phyloP scores from a whole-genome alignment of 805 yeast genomes.

The Debaryomyces tyrocola region DNA sequence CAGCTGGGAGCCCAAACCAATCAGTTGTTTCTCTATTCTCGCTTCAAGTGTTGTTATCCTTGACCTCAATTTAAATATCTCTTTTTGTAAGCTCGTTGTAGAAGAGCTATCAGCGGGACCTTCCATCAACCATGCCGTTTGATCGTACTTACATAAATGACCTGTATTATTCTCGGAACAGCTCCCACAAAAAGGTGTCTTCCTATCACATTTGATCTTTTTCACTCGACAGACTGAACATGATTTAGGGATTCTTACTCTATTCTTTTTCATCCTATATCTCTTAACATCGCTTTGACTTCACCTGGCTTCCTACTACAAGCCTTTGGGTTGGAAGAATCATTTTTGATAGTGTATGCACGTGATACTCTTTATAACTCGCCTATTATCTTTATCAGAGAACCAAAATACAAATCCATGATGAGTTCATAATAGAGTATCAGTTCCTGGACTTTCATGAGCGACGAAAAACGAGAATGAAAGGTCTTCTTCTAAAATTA shows the following conservation, averaged over 20 bases:
- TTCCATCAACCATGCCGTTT: conserved; percentile 30
- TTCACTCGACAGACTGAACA: conserved; percentile 41
- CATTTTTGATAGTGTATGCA: too few relatives aligned
- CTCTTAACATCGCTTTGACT: too few relatives aligned
- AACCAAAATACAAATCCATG: too few relatives aligned
- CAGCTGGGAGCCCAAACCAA: background rate
- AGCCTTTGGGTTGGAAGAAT: too few relatives aligned
- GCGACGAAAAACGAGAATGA: too few relatives aligned
- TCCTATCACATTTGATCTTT: conserved; percentile 42
- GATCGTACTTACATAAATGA: conserved; percentile 43
- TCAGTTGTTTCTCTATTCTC: background rate
- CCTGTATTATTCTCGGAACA: conserved; percentile 37
- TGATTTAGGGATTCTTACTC: conserved; percentile 49
- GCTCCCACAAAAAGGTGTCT: conserved; percentile 35
- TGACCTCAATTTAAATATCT: conserved; percentile 1
- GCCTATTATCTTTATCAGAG: too few relatives aligned
- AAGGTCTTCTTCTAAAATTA: too few relatives aligned
- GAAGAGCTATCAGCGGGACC: background rate
- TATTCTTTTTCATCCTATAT: conserved; percentile 12
- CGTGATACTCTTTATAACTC: too few relatives aligned
- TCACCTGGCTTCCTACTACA: too few relatives aligned
- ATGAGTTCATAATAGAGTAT: too few relatives aligned
- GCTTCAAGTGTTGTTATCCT: conserved; percentile 2
- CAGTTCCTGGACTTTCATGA: too few relatives aligned
- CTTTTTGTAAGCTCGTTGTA: background rate